phyloP scores from a whole-genome alignment of 2,329 filamentous ascomycete genomes.

The Diaporthe sp. region DNA sequence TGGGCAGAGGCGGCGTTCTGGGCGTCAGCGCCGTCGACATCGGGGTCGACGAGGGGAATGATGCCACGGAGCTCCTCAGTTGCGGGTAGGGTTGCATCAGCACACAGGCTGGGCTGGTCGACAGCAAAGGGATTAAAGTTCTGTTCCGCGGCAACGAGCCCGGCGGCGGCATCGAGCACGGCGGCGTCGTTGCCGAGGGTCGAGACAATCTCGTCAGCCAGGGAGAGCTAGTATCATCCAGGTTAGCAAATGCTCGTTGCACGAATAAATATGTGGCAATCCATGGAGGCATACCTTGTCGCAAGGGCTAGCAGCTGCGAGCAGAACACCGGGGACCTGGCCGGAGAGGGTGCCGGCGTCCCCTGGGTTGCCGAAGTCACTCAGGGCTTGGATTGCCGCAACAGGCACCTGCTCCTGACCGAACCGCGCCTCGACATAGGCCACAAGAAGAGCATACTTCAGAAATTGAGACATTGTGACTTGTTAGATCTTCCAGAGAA shows the following conservation, averaged over 20 bases:
- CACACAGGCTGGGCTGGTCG: slow-evolving; percentile 68
- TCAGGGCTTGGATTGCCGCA: slow-evolving; percentile 60
- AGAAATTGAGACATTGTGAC: slow-evolving; percentile 38
- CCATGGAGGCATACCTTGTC: slow-evolving; percentile 56
- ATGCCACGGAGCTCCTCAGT: slow-evolving; percentile 70
- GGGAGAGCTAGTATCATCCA: slow-evolving; percentile 57
- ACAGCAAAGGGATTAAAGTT: slow-evolving; percentile 75
- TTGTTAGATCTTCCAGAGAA: slow-evolving; percentile 23
- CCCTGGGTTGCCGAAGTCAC: slow-evolving; percentile 64
- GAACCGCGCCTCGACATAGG: slow-evolving; percentile 63
- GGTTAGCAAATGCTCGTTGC: slow-evolving; percentile 35
- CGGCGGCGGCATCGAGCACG: slow-evolving; percentile 71
- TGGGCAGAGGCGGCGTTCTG: slow-evolving; percentile 68
- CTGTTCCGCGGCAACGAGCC: slow-evolving; percentile 74
- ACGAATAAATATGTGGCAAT: not conserved
- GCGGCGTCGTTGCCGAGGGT: slow-evolving; percentile 68
- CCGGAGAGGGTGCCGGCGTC: slow-evolving; percentile 72
- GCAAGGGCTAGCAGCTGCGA: slow-evolving; percentile 72
- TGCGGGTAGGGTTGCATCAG: slow-evolving; percentile 68
- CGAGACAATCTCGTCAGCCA: slow-evolving; percentile 72
- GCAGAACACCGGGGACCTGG: slow-evolving; percentile 67
- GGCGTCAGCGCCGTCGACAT: slow-evolving; percentile 60
- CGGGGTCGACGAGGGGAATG: slow-evolving; percentile 72
- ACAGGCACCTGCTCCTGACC: slow-evolving; percentile 72
- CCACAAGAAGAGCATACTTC: slow-evolving; percentile 48